Conservation (phyloP, 2,329 filamentous ascomycete genomes). For the Phoma sp. region DNA sequence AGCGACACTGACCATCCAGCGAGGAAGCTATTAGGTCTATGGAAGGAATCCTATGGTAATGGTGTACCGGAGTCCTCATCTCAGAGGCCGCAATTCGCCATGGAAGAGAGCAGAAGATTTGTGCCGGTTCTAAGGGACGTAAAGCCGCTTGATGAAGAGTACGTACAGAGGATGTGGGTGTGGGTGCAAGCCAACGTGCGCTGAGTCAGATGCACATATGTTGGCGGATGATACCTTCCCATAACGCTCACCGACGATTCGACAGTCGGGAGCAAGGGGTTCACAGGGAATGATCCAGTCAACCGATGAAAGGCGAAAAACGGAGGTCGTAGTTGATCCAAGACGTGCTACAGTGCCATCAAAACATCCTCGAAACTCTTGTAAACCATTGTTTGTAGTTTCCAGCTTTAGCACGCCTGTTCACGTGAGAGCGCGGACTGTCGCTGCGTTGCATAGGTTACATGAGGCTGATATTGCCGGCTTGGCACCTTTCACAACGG, state of each 20-base stretch:
- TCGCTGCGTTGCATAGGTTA: not conserved
- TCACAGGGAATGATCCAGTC: not conserved
- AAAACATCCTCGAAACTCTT: not conserved
- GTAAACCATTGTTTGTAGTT: not conserved
- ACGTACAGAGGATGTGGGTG: slow-evolving; percentile 54
- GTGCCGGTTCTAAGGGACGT: slow-evolving; percentile 49
- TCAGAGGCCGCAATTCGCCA: slow-evolving; percentile 42
- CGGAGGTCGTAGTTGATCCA: not conserved
- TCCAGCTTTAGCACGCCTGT: not conserved
- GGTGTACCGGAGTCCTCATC: slow-evolving; percentile 4
- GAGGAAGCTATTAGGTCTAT: slow-evolving; percentile 58
- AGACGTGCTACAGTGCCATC: not conserved
- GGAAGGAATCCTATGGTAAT: slow-evolving; percentile 55
- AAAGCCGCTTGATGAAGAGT: slow-evolving; percentile 52
- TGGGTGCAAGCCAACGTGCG: slow-evolving; percentile 41
- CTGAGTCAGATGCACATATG: slow-evolving; percentile 13
- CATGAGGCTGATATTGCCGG: not conserved
- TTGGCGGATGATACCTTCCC: not conserved
- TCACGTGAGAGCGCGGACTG: not conserved
- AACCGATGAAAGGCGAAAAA: slow-evolving; percentile 4
- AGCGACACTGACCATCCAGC: slow-evolving; percentile 52
- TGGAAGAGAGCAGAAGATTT: slow-evolving; percentile 39
- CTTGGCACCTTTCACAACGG: not conserved
- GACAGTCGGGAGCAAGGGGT: not conserved
- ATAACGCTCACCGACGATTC: slow-evolving; percentile 29